Evolutionary conservation across 2,329 filamentous ascomycete genomes (phyloP).

Genomic region (Trematosphaeria pertusa): DNA sequence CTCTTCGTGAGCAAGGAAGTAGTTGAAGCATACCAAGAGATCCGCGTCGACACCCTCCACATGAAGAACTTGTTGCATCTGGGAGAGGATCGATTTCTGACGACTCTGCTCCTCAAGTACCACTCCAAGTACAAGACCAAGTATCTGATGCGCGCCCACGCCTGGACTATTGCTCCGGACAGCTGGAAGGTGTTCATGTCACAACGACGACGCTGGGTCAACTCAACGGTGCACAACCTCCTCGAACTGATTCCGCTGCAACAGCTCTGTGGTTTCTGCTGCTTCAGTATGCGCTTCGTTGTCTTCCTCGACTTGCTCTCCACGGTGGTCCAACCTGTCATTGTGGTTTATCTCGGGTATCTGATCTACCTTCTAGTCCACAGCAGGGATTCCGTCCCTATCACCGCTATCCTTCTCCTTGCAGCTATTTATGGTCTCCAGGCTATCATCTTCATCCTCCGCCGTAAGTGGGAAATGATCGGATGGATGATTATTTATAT

Average conservation of each 20-base stretch:
- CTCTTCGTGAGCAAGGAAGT: slow-evolving; percentile 95
- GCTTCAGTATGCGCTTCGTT: slow-evolving; percentile 98
- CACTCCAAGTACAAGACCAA: slow-evolving; percentile 98
- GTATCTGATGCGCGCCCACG: slow-evolving; percentile 89
- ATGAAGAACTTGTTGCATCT: slow-evolving; percentile 98
- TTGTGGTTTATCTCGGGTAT: slow-evolving; percentile 87
- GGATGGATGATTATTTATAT: slow-evolving; percentile 99
- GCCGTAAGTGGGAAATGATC: slow-evolving; percentile 99
- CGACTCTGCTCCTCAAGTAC: slow-evolving; percentile 89
- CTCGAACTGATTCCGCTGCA: slow-evolving; percentile 92
- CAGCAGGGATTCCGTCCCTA: slow-evolving; percentile 71
- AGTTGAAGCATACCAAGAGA: slow-evolving; percentile 85
- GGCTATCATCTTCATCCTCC: slow-evolving; percentile 93
- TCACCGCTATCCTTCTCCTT: slow-evolving; percentile 88
- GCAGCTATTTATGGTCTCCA: slow-evolving; percentile 97
- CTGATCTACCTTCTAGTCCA: slow-evolving; percentile 76
- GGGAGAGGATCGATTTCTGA: slow-evolving; percentile 96
- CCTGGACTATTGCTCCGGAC: slow-evolving; percentile 97
- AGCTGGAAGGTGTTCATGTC: slow-evolving; percentile 94
- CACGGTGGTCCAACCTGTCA: slow-evolving; percentile 90
- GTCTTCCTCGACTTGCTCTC: slow-evolving; percentile 94
- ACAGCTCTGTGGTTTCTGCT: slow-evolving; percentile 98
- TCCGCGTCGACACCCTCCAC: slow-evolving; percentile 95
- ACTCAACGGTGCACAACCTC: slow-evolving; percentile 97
- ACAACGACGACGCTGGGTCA: slow-evolving; percentile 99